phyloP scores from a whole-genome alignment of 2,329 filamentous ascomycete species.

The Podosphaera leucotricha region DNA sequence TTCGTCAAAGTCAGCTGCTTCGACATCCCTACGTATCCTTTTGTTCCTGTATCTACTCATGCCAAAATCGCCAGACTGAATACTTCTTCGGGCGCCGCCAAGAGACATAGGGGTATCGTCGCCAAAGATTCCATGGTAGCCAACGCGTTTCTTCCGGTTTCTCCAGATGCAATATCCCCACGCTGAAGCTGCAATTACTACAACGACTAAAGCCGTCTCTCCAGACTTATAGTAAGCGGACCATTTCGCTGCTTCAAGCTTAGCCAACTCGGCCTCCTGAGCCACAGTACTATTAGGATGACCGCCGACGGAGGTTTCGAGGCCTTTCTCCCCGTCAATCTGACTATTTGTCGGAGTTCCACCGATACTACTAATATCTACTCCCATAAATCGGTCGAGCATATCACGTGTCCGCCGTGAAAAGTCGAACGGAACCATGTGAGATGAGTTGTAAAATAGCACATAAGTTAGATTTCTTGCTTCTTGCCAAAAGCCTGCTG shows the following conservation, averaged over 20 bases:
- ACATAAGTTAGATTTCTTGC: conserved; percentile 92
- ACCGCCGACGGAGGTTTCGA: conserved; percentile 39
- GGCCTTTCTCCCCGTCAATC: conserved; percentile 46
- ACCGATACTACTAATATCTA: conserved; percentile 77
- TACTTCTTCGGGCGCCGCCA: conserved; percentile 9
- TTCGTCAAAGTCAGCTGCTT: conserved; percentile 42
- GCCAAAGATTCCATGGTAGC: conserved; percentile 24
- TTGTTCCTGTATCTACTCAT: conserved; percentile 23
- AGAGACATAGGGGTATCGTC: conserved; percentile 13
- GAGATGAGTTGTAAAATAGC: conserved; percentile 80
- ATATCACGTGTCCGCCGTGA: conserved; percentile 75
- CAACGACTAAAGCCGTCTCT: conserved; percentile 43
- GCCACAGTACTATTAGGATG: conserved; percentile 44
- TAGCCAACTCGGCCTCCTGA: conserved; percentile 35
- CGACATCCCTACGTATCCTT: conserved; percentile 22
- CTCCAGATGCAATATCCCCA: conserved; percentile 45
- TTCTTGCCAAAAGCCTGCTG: conserved; percentile 79
- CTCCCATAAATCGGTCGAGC: conserved; percentile 87
- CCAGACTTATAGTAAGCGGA: conserved; percentile 49
- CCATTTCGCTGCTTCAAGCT: conserved; percentile 43
- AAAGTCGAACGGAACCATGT: conserved; percentile 96
- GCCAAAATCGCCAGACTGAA: conserved; percentile 8
- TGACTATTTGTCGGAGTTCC: conserved; percentile 42
- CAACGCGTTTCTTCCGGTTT: conserved; percentile 29
- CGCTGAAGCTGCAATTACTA: conserved; percentile 34